Evolutionary conservation across 139 green algal genomes (phyloP), one percentile per base, ranked within the genome.

Genomic region (Tetratostichococcus sp.): DNA sequence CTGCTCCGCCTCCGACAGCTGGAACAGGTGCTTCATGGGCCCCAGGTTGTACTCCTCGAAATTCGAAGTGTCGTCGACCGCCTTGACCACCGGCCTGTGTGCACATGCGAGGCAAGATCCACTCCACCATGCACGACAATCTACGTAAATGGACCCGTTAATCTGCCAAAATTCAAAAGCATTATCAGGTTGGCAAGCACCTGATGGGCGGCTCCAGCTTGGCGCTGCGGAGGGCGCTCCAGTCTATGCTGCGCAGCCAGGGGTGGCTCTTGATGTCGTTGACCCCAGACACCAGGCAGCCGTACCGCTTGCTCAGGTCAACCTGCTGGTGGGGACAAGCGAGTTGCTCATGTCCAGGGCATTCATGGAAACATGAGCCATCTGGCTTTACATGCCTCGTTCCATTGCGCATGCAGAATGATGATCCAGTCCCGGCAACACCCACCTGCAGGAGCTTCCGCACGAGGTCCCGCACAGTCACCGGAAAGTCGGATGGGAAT

Each of bases 31-130:
- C 31, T 79, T n/a, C 72, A 91, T 82, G 6, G 86, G 84, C 5
- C 43, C 50, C 69, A 94, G 67, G 1, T 76, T 75, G 74, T 89
- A 93, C 67, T 91, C 79, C 62, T 94, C 90, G 82, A 94, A 96
- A 72, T 90, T 89, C 35, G 70, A 85, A n/a, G 83, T 85, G 80
- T 94, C 91, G 34, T 89, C 87, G 2, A 33, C 25, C 6, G 35
- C 35, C 16, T 39, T 75, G 23, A 93, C 75, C 28, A 75, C 43
- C 0, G 89, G 89, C 77, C 83, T 84, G 79, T 73, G 80, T 0
- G 11, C 31, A n/a, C 16, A 43, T 26, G 30, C 1, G 39, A 8
- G 39, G 39, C 8, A 14, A 50, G 14, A 50, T 50, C 30, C 22
- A 35, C 22, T 30, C 0, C 30, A 50, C n/a, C n/a, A n/a, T n/a